phyloP scores from a whole-genome alignment of 768 basidiomycete genomes.

The Mycena crocata region DNA sequence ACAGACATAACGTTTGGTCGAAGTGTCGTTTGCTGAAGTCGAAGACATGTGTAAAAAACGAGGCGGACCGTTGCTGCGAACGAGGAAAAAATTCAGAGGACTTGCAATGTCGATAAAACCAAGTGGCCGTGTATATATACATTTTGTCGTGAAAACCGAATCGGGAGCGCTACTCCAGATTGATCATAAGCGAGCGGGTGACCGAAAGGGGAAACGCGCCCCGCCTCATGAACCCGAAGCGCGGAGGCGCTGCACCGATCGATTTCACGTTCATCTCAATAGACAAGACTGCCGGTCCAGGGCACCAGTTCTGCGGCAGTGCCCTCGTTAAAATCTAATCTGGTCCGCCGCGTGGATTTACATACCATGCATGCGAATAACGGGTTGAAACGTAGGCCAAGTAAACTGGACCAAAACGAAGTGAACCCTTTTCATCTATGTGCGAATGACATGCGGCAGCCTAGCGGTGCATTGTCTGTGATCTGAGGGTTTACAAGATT shows the following conservation, averaged over 20 bases:
- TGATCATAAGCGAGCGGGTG: conserved; percentile 3
- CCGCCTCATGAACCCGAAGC: background rate
- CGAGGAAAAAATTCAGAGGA: background rate
- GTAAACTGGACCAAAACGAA: too few relatives aligned
- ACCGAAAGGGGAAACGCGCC: background rate
- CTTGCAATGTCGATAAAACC: conserved; percentile 15
- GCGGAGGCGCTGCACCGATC: background rate
- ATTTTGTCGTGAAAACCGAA: conserved; percentile 8
- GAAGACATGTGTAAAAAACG: conserved; percentile 16
- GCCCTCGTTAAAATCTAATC: background rate
- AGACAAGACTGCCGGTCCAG: too few relatives aligned
- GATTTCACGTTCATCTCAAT: too few relatives aligned
- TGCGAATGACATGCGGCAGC: background rate
- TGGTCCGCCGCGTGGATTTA: too few relatives aligned
- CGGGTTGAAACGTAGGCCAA: too few relatives aligned
- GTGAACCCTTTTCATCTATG: background rate
- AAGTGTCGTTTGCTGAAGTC: background rate
- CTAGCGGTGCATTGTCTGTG: too few relatives aligned
- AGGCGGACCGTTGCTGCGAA: background rate
- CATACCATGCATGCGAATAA: too few relatives aligned
- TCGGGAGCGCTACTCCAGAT: background rate
- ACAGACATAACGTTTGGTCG: conserved; percentile 53
- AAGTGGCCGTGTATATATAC: conserved; percentile 16
- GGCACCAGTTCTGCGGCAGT: background rate
- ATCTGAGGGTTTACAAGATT: too few relatives aligned